Conservation (phyloP, 2,329 filamentous ascomycete species). For the Neocatenulostroma microsporum region DNA sequence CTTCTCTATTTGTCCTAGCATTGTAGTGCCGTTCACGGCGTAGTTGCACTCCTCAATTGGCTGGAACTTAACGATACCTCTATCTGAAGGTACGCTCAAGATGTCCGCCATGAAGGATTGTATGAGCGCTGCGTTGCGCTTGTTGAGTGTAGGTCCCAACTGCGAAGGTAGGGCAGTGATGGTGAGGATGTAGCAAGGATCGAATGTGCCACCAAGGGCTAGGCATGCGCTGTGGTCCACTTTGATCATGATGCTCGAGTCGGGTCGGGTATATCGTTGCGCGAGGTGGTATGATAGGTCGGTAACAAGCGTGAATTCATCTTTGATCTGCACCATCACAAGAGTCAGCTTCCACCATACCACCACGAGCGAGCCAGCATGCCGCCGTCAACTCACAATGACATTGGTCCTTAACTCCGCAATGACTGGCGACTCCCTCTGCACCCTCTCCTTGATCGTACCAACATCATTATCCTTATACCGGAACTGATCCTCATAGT, state of each 20-base stretch:
- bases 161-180: constrained; percentile 63
- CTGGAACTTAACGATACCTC: constrained; percentile 67
- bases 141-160: constrained; percentile 67
- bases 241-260: constrained; percentile 65
- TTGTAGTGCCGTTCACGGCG: constrained; percentile 62
- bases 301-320: constrained; percentile 67
- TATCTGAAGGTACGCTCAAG: constrained; percentile 56
- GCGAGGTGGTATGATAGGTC: constrained; percentile 67
- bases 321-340: constrained; percentile 51
- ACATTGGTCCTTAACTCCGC: constrained; percentile 45
- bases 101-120: constrained; percentile 67
- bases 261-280: constrained; percentile 64
- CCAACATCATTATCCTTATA: constrained; percentile 24
- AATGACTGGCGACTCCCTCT: constrained; percentile 40
- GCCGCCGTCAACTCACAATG: constrained; percentile 36
- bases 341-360: constrained; percentile 2
- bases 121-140: constrained; percentile 69
- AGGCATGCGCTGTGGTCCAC: constrained; percentile 70
- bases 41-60: constrained; percentile 63
- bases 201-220: constrained; percentile 64
- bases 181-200: constrained; percentile 71
- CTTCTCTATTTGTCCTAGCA: constrained; percentile 59
- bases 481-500: constrained; percentile 29
- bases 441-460: constrained; percentile 33
- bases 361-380: neutral